A percentile compares a stretch with the other conserved stretches of the same genome.
phyloP scores from a whole-genome alignment of 176 grass and related monocot species.

The Guadua angustifolia region DNA sequence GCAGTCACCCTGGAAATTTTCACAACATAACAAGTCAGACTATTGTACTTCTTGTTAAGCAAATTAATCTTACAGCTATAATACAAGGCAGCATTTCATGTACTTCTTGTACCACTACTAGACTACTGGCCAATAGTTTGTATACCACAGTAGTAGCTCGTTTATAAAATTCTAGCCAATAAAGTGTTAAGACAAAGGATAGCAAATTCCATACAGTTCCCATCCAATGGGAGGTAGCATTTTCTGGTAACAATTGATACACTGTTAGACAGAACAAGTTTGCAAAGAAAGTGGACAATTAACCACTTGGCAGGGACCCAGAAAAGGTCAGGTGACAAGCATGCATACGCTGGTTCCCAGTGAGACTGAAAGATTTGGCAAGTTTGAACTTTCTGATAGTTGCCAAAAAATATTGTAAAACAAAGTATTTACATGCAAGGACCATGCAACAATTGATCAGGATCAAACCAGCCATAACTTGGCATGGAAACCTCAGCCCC shows the following conservation, averaged over 20 bases:
- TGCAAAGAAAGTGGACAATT: slow-evolving; percentile 7
- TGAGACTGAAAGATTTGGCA: slow-evolving; percentile 5
- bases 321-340: neutral
- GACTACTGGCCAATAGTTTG: neutral
- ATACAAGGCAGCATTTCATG: slow-evolving; percentile 9
- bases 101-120: slow-evolving; percentile 19
- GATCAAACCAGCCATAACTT: slow-evolving; percentile 15
- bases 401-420: slow-evolving; percentile 17
- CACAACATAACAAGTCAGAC: slow-evolving; percentile 27
- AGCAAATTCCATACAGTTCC: slow-evolving; percentile 2
- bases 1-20: slow-evolving; percentile 76
- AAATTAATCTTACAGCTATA: slow-evolving; percentile 37
- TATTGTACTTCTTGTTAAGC: slow-evolving; percentile 4
- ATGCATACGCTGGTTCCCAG: slow-evolving; percentile 1
- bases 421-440: neutral
- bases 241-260: slow-evolving; percentile 7
- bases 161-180: slow-evolving; percentile 9
- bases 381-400: slow-evolving; percentile 15
- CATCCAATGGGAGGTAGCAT: neutral
- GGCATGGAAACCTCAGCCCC: neutral
- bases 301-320: slow-evolving; percentile 3
- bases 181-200: neutral
- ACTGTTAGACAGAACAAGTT: neutral
- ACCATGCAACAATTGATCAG: neutral
- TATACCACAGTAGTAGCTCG: neutral